Percentiles rank a stretch among this genome's conserved stretches.
Conservation (phyloP, 441 rosid genomes). For the Pelargonium fulgidum region DNA sequence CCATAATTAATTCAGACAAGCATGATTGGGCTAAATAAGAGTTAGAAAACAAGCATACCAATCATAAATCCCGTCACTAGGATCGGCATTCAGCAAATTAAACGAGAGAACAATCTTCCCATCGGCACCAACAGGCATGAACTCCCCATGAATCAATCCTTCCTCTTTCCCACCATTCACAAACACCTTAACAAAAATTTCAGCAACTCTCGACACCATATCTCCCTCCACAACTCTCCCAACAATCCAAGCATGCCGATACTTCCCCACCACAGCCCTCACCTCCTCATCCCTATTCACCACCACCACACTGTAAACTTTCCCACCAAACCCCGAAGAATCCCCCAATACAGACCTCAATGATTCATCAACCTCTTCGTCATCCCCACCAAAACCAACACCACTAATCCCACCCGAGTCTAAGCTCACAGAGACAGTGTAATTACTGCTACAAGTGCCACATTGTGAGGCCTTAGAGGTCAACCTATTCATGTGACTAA, state of each 20-base stretch:
- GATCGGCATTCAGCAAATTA: conserved; percentile 77
- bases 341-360: conserved; percentile 38
- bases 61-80: conserved; percentile 74
- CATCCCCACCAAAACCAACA: conserved; percentile 40
- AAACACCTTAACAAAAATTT: conserved; percentile 65
- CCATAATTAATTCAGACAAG: neutral
- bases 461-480: conserved; percentile 27
- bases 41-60: conserved; percentile 38
- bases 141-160: conserved; percentile 61
- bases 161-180: conserved; percentile 73
- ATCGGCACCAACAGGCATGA: conserved; percentile 95
- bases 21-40: neutral
- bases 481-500: conserved; percentile 28
- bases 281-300: conserved; percentile 39
- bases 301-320: conserved; percentile 56
- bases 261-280: conserved; percentile 72
- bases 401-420: conserved; percentile 41
- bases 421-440: conserved; percentile 49
- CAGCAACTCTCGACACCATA: conserved; percentile 44
- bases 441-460: conserved; percentile 37
- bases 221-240: conserved; percentile 44
- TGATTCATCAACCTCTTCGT: conserved; percentile 49
- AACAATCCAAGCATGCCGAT: conserved; percentile 79
- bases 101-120: conserved; percentile 86
- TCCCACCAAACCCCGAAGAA: conserved; percentile 32